Conservation (phyloP, 2,329 filamentous ascomycete genomes). For the Exutisphaerella laricina region DNA sequence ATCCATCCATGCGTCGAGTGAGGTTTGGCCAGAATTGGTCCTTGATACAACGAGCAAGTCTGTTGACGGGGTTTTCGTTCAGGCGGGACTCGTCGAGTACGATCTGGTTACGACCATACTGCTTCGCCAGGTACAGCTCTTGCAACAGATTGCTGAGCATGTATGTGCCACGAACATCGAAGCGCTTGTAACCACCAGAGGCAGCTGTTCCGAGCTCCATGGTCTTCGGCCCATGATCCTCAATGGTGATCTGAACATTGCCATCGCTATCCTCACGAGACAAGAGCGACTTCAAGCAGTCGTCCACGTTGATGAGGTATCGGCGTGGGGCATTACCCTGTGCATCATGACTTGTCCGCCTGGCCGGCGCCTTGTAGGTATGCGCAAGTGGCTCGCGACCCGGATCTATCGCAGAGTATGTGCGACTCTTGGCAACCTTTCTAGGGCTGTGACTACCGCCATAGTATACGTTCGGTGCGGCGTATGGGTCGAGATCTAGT, state of each 20-base stretch:
- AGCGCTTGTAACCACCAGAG: conserved; percentile 79
- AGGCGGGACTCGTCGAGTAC: conserved; percentile 85
- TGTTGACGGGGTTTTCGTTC: conserved; percentile 90
- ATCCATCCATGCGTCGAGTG: conserved; percentile 83
- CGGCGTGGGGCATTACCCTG: conserved; percentile 62
- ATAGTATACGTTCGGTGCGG: conserved; percentile 56
- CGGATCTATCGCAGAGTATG: conserved; percentile 50
- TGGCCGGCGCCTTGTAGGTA: conserved; percentile 20
- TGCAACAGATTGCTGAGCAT: conserved; percentile 96
- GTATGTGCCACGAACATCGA: conserved; percentile 92
- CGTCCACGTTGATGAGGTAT: conserved; percentile 81
- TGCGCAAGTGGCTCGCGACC: conserved; percentile 15
- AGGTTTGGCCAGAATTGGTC: conserved; percentile 90
- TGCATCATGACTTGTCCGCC: conserved; percentile 51
- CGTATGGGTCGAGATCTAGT: conserved; percentile 50
- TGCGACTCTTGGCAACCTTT: conserved; percentile 45
- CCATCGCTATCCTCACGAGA: conserved; percentile 86
- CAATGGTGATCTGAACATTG: conserved; percentile 97
- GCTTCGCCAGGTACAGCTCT: conserved; percentile 86
- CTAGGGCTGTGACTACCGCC: conserved; percentile 47
- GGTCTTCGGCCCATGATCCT: conserved; percentile 90
- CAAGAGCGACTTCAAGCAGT: conserved; percentile 71
- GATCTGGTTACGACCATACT: conserved; percentile 83
- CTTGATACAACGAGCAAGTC: conserved; percentile 78
- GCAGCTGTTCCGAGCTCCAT: conserved; percentile 77